phyloP scores from a whole-genome alignment of 106 monocot genomes.

The Allium fistulosum region DNA sequence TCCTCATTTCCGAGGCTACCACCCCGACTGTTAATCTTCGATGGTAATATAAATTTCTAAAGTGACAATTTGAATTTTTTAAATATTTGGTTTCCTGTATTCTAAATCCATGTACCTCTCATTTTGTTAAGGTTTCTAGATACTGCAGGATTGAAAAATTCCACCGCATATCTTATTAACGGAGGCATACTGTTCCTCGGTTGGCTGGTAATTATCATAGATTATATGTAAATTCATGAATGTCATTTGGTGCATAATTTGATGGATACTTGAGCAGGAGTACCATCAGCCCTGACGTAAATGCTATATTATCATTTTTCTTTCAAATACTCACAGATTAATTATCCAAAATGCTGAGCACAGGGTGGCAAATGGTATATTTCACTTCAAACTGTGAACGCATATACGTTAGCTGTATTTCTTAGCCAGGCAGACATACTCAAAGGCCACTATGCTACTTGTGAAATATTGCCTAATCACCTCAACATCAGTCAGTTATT shows the following conservation, averaged over 20 bases:
- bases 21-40: slow-evolving; percentile 72
- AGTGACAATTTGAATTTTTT: not conserved
- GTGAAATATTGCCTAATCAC: too few species aligned
- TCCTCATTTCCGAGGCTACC: slow-evolving; percentile 73
- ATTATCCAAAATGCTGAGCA: not conserved
- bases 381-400: too few species aligned
- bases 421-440: too few species aligned
- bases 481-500: too few species aligned
- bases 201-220: slow-evolving; percentile 63
- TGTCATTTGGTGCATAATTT: not conserved
- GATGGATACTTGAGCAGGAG: too few species aligned
- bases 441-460: too few species aligned
- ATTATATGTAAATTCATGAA: not conserved
- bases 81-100: not conserved
- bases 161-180: slow-evolving; percentile 70
- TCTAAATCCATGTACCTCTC: not conserved
- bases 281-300: not conserved
- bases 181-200: slow-evolving; percentile 68
- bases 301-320: not conserved
- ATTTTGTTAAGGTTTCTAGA: slow-evolving; percentile 75
- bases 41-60: slow-evolving; percentile 39
- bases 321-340: not conserved
- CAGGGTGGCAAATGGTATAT: not conserved
- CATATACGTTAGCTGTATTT: too few species aligned
- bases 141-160: slow-evolving; percentile 77